Percentiles rank a stretch among this genome's conserved stretches.
These are phyloP conservation scores for Cladophialophora carrionii DNA, from an alignment of 2,329 filamentous ascomycete species.

Conservation along the genomic window DNA sequence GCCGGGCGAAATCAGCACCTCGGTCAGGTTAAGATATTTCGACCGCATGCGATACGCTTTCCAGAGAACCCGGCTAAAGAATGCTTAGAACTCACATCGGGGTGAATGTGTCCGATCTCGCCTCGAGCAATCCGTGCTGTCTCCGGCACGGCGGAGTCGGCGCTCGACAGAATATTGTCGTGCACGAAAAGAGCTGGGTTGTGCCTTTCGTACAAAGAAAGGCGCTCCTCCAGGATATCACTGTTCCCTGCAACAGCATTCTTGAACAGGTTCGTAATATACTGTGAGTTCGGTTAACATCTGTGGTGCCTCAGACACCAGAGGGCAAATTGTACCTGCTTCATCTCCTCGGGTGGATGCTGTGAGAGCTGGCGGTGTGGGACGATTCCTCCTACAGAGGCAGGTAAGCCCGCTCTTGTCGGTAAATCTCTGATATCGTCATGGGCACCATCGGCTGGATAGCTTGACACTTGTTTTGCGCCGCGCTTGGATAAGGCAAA, in stretches of 20 bases:
- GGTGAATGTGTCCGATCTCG: slow-evolving; percentile 80
- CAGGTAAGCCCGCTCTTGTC: slow-evolving; percentile 64
- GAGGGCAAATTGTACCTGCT: slow-evolving; percentile 9
- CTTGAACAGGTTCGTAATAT: slow-evolving; percentile 17
- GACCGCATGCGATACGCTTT: not conserved
- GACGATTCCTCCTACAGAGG: slow-evolving; percentile 72
- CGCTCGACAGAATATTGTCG: slow-evolving; percentile 48
- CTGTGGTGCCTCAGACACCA: not conserved
- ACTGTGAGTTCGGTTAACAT: slow-evolving; percentile 3
- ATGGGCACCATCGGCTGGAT: slow-evolving; percentile 13
- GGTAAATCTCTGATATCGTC: slow-evolving; percentile 59
- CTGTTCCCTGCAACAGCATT: slow-evolving; percentile 41
- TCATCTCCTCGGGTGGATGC: slow-evolving; percentile 58
- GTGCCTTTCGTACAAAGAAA: slow-evolving; percentile 21
- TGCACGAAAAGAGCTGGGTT: slow-evolving; percentile 18
- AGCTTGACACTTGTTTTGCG: slow-evolving; percentile 9
- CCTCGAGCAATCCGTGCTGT: slow-evolving; percentile 60
- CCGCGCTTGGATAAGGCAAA: slow-evolving; percentile 17
- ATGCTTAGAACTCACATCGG: slow-evolving; percentile 53
- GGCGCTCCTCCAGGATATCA: slow-evolving; percentile 10
- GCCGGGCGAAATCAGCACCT: not conserved
- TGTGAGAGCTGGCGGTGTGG: slow-evolving; percentile 80
- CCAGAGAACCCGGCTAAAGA: not conserved
- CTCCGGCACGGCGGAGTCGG: slow-evolving; percentile 51
- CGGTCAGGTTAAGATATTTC: not conserved